Base-by-base conservation (phyloP, 2,329 filamentous ascomycete genomes). In the Claviceps purpurea region DNA sequence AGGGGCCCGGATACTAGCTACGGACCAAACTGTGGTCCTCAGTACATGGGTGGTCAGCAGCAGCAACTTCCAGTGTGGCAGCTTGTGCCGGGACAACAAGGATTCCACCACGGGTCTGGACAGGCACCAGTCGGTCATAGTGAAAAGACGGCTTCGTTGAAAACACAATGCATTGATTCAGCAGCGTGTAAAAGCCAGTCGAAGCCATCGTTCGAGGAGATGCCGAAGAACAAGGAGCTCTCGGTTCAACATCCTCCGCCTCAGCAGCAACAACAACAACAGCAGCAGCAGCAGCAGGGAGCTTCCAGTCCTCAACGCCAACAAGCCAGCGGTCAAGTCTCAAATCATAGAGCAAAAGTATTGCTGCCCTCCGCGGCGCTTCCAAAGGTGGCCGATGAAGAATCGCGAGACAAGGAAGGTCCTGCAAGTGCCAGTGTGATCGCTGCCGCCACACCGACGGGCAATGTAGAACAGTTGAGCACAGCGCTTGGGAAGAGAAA, bases 131-230 rank as follows among this genome's bases (percentile, higher is more conserved):
- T 14, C 20, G 2, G 24, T 4, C 39, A 42, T 24, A 22, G 11
- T 18, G 47, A 50, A 42, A 30, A 50, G 20, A 45, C 20, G 16
- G 10, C 22, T 13, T 2, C 34, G 14, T 38, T 24, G 6, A 24
- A 42, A n/a, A 34, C 16, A n/a, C 43, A 50, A 38, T 1, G 38
- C 13, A 3, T 41, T 4, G 38, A 55, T 13, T n/a, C 50, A 20
- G 34, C 39, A 16, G 56, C 57, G 26, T 49, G 45, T 26, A 34
- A 53, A 43, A 26, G 47, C 5, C 64, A 63, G 49, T 63, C 61
- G 6, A 67, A 68, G 52, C 60, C 60, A 8, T 57, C 60, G 2
- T 58, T 57, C 1, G 65, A 67, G 42, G 63, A 65, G 45, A 55
- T 54, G 0, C 30, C 64, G 34, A 46, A 50, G 5, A 54, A 55